Base-by-base conservation (phyloP, 2,329 filamentous ascomycete species). In the Talaromyces sp. region DNA sequence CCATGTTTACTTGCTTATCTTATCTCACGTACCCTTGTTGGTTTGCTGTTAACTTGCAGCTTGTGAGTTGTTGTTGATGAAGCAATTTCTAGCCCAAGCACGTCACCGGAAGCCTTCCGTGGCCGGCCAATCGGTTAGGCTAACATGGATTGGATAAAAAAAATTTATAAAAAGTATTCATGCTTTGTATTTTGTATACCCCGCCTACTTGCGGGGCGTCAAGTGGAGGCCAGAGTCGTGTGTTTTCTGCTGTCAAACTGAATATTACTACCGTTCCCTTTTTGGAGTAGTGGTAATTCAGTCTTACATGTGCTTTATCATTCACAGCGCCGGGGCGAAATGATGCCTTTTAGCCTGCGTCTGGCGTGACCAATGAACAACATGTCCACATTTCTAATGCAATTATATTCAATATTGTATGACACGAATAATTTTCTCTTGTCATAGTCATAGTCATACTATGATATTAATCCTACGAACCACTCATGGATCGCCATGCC, bases 41-140 rank as follows among this genome's bases (percentile, higher is more conserved):
- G 23, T 23, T 23, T 23, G 23, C 23, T 23, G 23, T 23, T 23
- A 23, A 23, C 23, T 23, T 23, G 23, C 23, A 31, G 28, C 5
- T 36, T 42, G 18, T 56, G 8, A 34, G 16, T 56, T 28, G 53
- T 42, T 56, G 54, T 18, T 42, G 54, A 40, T 56, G 54, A 56
- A 56, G 54, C 54, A 40, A 56, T 56, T 56, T 14, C 16, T 14
- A 14, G 54, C 8, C 34, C n/a, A 12, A 56, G 54, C 54, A 56
- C 54, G 54, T 16, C 33, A 56, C 54, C 54, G 54, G 54, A 56
- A 56, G 54, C 10, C 54, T 56, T 42, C 54, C 54, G 54, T 42
- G 54, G 54, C 54, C 34, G 54, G 54, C 54, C 54, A 56, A 56
- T 56, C 54, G 31, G 33, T 6, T 40, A 16, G 5, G 18, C 23